Evolutionary conservation across 495 filamentous ascomycete genomes (phyloP).

Genomic region (Astrothelium macrocarpum): DNA sequence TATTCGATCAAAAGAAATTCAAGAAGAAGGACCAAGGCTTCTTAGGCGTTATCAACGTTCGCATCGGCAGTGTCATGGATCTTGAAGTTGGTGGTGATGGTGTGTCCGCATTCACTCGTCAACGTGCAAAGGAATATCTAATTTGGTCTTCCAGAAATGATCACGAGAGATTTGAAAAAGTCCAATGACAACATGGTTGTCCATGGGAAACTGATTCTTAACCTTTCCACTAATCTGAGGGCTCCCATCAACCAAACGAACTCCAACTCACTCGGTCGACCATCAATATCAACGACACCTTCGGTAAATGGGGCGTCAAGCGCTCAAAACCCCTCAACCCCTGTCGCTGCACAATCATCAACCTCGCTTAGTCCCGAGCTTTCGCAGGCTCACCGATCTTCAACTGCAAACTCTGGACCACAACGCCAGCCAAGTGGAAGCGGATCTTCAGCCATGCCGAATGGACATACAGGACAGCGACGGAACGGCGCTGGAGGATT

Average conservation of each 20-base stretch:
- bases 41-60: conserved; percentile 92
- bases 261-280: conserved; percentile 17
- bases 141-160: conserved; percentile 56
- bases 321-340: conserved; percentile 20
- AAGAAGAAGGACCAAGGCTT: conserved; percentile 99
- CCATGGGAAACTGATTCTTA: conserved; percentile 94
- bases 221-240: conserved; percentile 79
- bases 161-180: conserved; percentile 96
- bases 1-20: conserved; percentile 99
- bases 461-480: conserved; percentile 5
- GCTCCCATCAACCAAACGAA: conserved; percentile 37
- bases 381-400: conserved; percentile 19
- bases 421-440: conserved; percentile 22
- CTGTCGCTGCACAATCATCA: conserved; percentile 23
- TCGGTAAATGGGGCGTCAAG: conserved; percentile 24
- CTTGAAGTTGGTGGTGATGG: conserved; percentile 82
- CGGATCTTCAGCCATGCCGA: conserved; percentile 16
- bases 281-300: conserved; percentile 27
- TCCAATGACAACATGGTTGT: conserved; percentile 97
- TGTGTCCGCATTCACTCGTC: conserved; percentile 38
- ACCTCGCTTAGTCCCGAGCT: conserved; percentile 25
- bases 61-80: conserved; percentile 87
- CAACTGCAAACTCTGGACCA: conserved; percentile 13
- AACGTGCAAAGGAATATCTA: not conserved
- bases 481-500: conserved; percentile 39